Percentiles rank a stretch among this genome's conserved stretches.
These are phyloP conservation scores for Talaromyces wortmannii DNA, from an alignment of 495 filamentous ascomycete genomes.

Conservation along the genomic window DNA sequence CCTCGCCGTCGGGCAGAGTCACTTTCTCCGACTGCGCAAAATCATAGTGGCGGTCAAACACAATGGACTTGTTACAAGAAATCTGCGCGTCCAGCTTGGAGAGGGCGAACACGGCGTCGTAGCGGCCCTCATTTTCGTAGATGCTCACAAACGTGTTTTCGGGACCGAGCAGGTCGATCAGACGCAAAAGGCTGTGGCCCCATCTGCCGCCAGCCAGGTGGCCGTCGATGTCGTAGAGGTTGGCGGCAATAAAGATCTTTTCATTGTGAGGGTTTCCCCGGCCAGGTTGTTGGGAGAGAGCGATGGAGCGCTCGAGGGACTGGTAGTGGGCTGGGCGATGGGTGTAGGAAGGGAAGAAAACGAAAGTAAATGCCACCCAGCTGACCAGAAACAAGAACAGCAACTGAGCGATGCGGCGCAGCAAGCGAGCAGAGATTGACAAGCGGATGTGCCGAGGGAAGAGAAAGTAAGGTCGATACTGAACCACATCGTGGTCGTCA, in stretches of 20 bases:
- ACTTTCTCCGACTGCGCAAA: constrained; percentile 46
- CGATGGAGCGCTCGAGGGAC: constrained; percentile 26
- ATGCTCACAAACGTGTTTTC: constrained; percentile 44
- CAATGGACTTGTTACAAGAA: constrained; percentile 44
- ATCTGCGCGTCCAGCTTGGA: constrained; percentile 32
- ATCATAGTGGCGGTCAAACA: constrained; percentile 48
- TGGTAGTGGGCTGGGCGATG: constrained; percentile 42
- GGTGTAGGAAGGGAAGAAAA: constrained; percentile 57
- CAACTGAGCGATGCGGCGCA: neutral
- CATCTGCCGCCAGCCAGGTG: constrained; percentile 56
- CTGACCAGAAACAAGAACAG: constrained; percentile 17
- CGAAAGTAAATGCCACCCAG: constrained; percentile 43
- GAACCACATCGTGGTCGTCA: neutral
- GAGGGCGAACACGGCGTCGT: constrained; percentile 35
- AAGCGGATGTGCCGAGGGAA: too few relatives aligned
- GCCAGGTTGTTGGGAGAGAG: constrained; percentile 32
- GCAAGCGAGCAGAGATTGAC: neutral
- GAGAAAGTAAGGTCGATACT: neutral
- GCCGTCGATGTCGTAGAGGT: constrained; percentile 58
- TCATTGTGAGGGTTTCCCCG: constrained; percentile 57
- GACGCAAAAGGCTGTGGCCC: constrained; percentile 53
- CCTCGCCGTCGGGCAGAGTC: constrained; percentile 53
- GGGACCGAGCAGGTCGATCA: constrained; percentile 55
- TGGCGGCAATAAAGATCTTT: constrained; percentile 71
- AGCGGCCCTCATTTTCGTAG: constrained; percentile 68